Base-by-base conservation (phyloP, 306 rosid species). In the Fragaria ananassa region DNA sequence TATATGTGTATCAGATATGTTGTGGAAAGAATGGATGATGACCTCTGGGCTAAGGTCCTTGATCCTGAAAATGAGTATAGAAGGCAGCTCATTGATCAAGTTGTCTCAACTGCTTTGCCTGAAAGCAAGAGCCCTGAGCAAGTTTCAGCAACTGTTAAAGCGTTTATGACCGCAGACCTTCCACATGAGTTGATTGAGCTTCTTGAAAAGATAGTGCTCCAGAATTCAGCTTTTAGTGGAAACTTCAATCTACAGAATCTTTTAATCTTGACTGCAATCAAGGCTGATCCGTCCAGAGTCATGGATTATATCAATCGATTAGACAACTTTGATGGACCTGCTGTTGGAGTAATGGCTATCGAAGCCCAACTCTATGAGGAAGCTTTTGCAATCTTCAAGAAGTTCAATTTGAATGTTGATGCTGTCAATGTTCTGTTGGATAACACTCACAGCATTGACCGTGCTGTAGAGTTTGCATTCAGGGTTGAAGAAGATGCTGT, bases 121-220 rank as follows among this genome's bases (percentile, higher is more conserved):
- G 99, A 95, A 87, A 95, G 97, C 98, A 89, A 92, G 83, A 95
- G 97, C 84, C 98, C 99, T 25, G 98, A 96, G 68, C 99, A 96
- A 86, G 99, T 96, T 81, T 96, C 99, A 65, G 98, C 99, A 47
- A 88, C 99, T 81, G 99, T 96, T 65, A 92, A 92, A 90, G 99
- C 99, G 68, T 96, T 96, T 84, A 96, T 96, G 99, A 92, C 99
- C 57, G 99, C 99, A 7, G 99, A 96, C 88, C 87, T 96, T 77
- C 98, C 99, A 68, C 99, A 92, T 35, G 98, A 96, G 82, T 85
- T 96, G 87, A 96, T 96, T 85, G 98, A 96, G 83, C 99, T 96
- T 74, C 99, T 96, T 67, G 99, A 96, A 87, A 92, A 96, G 93
- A 96, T 96, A 71, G 99, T 95, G 75, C 99, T 92, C 75, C 99